Percentiles rank a stretch among this genome's conserved stretches.
Conservation (phyloP, 345 rosid species). For the Heritiera littoralis region DNA sequence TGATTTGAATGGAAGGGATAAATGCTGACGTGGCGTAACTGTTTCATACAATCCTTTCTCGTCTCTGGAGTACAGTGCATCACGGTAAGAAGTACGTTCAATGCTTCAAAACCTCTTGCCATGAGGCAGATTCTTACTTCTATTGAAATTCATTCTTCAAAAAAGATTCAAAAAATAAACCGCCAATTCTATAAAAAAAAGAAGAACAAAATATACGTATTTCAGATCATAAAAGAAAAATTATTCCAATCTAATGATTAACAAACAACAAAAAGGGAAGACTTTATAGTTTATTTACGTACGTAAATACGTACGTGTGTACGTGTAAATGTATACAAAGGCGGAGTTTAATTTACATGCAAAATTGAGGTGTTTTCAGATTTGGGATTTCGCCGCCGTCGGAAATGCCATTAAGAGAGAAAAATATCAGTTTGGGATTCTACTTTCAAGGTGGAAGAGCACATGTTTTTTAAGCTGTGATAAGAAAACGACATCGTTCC, state of each 20-base stretch:
- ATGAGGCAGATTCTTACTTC: not conserved
- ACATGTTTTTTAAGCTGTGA: not conserved
- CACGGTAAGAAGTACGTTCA: not conserved
- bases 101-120: constrained; percentile 1
- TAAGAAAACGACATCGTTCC: not conserved
- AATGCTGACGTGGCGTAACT: too few species aligned
- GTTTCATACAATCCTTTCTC: too few species aligned
- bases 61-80: not conserved
- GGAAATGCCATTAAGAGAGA: too few species aligned
- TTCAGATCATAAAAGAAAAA: not conserved
- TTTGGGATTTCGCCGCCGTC: not conserved
- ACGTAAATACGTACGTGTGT: not conserved
- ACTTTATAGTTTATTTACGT: not conserved
- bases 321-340: not conserved
- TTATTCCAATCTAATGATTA: not conserved
- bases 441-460: not conserved
- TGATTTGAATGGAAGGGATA: too few species aligned
- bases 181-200: not conserved
- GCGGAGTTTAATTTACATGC: not conserved
- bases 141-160: constrained; percentile 9
- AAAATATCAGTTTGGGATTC: not conserved
- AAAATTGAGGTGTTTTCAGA: not conserved
- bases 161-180: not conserved
- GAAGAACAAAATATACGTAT: not conserved
- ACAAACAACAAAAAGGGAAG: not conserved